These are phyloP conservation scores for Neurospora africana DNA, from an alignment of 495 filamentous ascomycete genomes.

Conservation along the genomic window DNA sequence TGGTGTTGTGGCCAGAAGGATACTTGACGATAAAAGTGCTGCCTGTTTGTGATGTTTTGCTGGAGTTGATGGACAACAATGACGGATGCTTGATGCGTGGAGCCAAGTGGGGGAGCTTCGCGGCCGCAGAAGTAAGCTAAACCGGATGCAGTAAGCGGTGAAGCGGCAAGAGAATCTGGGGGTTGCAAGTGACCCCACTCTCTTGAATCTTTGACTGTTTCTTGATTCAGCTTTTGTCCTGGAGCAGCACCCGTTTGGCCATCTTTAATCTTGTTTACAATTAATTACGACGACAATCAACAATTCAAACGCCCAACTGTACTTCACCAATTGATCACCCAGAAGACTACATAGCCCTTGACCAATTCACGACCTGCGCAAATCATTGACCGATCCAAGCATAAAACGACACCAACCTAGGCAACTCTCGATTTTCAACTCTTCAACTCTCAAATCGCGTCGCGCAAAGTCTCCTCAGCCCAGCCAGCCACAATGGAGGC, in stretches of 20 bases:
- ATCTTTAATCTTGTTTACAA: background rate
- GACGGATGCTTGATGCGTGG: background rate
- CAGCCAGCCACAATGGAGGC: background rate
- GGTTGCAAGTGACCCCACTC: background rate
- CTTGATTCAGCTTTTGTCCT: background rate
- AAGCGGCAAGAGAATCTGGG: background rate
- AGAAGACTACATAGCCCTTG: background rate
- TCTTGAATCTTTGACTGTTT: background rate
- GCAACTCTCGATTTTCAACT: background rate
- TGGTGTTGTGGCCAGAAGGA: background rate
- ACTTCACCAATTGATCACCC: too few species aligned
- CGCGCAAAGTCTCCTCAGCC: background rate
- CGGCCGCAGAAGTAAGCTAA: background rate
- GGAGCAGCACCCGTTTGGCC: background rate
- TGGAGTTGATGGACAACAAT: background rate
- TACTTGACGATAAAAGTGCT: background rate
- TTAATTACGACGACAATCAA: background rate
- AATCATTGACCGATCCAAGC: background rate
- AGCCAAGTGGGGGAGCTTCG: background rate
- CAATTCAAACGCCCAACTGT: background rate
- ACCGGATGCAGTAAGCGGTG: background rate
- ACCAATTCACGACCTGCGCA: background rate
- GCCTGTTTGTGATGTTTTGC: conserved; percentile 8
- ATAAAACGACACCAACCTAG: background rate
- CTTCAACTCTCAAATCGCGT: background rate